A percentile compares a stretch with the other conserved stretches of the same genome.
Evolutionary conservation across 2,329 filamentous ascomycete genomes (phyloP).

Genomic region (Trichophyton verrucosum): DNA sequence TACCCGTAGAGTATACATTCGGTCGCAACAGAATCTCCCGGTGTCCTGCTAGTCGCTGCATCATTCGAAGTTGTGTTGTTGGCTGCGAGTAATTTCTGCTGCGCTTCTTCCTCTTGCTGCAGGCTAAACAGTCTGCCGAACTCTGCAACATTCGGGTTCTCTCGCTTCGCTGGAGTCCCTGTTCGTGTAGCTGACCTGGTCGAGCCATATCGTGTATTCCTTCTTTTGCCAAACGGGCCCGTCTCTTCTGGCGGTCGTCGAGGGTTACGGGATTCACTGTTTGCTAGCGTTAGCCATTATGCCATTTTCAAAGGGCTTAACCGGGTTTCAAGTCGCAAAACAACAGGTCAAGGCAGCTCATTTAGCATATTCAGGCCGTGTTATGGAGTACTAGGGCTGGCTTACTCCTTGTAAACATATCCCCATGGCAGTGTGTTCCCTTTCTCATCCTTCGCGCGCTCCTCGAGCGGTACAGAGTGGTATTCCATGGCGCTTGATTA

Average conservation of each 20-base stretch:
- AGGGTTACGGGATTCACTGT: conserved; percentile 38
- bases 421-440: conserved; percentile 52
- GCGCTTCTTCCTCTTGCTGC: conserved; percentile 34
- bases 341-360: neutral
- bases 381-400: conserved; percentile 10
- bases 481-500: conserved; percentile 45
- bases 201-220: conserved; percentile 33
- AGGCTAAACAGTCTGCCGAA: conserved; percentile 35
- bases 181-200: conserved; percentile 44
- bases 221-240: conserved; percentile 48
- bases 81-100: conserved; percentile 22
- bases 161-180: conserved; percentile 45
- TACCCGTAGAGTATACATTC: conserved; percentile 84
- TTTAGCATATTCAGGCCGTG: neutral
- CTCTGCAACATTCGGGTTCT: conserved; percentile 41
- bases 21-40: conserved; percentile 45
- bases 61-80: conserved; percentile 26
- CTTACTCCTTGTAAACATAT: conserved; percentile 50
- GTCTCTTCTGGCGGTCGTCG: conserved; percentile 46
- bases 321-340: neutral
- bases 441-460: conserved; percentile 47
- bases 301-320: neutral
- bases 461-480: conserved; percentile 51
- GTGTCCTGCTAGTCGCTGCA: conserved; percentile 26
- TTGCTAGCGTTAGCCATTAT: conserved; percentile 8